Base-by-base conservation (phyloP, 2,329 filamentous ascomycete genomes). In the Chaetomiaceae sp. region DNA sequence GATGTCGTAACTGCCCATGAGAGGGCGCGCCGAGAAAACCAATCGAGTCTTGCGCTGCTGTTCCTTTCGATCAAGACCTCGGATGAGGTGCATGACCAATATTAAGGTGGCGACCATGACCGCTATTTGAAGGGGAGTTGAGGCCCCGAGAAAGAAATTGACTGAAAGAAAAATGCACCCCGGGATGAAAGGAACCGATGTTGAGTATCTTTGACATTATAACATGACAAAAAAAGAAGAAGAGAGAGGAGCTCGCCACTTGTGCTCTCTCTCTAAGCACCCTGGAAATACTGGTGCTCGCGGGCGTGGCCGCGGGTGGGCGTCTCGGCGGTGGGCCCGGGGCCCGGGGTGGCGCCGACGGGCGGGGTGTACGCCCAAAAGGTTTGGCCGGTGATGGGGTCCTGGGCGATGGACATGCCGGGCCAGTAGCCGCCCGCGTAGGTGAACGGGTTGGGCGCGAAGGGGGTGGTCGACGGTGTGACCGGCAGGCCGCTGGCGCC, bases 401-500 rank as follows among this genome's bases (percentile, higher is more conserved):
- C 49, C 34, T 48, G 49, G 45, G 18, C 36, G 27, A 36, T 33
- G 4, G 38, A 39, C 34, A 48, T 35, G 35, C 42, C 38, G 1
- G 49, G 49, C 45, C 45, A 51, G 30, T 29, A 46, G 8, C 49
- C 45, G 15, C 49, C 49, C 26, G 34, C 20, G 20, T 26, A 51
- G 15, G 20, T 29, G 34, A 32, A 51, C 30, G 36, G 36, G 43
- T 36, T 44, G 12, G 40, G 40, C 3, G 17, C 27, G 26, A 40
- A 47, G 1, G 39, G 22, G 10, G 29, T 22, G 17, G 38, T 14
- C 15, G 47, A 24, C 9, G 48, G 44, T 6, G 48, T 39, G 15
- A 45, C 24, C 6, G 48, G 48, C 14, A 50, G 15, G 37, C 48
- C 48, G 37, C 44, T 42, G 19, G 38, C 36, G 17, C 44, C 41